Conservation (phyloP, 2,329 filamentous ascomycete genomes). For the Pseudocercospora macadamiae region DNA sequence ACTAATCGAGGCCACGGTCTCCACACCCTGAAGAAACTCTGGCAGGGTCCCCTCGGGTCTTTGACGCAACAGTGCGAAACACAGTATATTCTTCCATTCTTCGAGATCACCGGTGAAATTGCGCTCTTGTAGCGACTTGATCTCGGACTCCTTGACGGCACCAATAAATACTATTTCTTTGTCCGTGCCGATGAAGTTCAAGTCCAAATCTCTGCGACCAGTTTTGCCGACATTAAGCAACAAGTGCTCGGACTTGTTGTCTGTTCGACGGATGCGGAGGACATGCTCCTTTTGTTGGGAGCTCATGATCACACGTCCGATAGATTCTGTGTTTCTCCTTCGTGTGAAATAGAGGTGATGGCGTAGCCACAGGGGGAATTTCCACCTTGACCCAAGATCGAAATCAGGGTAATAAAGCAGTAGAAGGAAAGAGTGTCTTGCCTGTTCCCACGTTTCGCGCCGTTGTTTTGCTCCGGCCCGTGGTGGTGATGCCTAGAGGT, state of each 20-base stretch:
- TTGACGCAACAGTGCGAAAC: conserved; percentile 57
- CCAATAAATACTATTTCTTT: conserved; percentile 62
- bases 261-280: conserved; percentile 61
- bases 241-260: conserved; percentile 46
- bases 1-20: conserved; percentile 60
- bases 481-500: conserved; percentile 1
- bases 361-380: background rate
- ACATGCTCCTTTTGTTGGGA: conserved; percentile 41
- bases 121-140: conserved; percentile 57
- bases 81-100: conserved; percentile 70
- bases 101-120: conserved; percentile 59
- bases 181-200: conserved; percentile 71
- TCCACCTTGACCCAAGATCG: background rate
- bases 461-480: background rate
- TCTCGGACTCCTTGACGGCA: conserved; percentile 62
- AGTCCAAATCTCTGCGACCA: conserved; percentile 59
- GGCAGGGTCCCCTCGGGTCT: conserved; percentile 45
- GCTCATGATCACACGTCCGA: conserved; percentile 10
- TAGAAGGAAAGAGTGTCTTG: conserved; percentile 4
- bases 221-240: conserved; percentile 62
- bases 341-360: background rate
- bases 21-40: conserved; percentile 57
- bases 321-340: background rate
- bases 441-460: conserved; percentile 9
- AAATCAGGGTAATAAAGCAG: background rate